Conservation (phyloP, 108 stramenopile species). For the Fistulifera solaris region DNA sequence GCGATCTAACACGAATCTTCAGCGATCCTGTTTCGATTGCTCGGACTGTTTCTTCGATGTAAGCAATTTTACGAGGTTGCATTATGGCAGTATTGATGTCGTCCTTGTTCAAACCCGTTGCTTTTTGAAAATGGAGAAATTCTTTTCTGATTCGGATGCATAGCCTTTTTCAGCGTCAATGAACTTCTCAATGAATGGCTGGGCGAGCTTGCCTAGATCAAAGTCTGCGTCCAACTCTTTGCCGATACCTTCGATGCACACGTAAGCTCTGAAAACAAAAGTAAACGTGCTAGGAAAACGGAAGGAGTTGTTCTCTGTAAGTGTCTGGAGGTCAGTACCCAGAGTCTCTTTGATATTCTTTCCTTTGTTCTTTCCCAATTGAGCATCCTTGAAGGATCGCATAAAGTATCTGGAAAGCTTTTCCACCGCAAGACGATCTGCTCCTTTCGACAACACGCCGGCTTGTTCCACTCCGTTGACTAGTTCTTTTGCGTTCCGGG, state of each 20-base stretch:
- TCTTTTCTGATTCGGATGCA: constrained; percentile 53
- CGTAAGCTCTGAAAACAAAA: constrained; percentile 94
- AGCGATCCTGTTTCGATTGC: constrained; percentile 80
- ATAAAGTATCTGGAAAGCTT: constrained; percentile 93
- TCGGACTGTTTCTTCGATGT: constrained; percentile 86
- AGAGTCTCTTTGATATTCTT: constrained; percentile 73
- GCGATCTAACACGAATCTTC: constrained; percentile 86
- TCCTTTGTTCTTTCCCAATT: constrained; percentile 69
- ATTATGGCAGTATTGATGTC: constrained; percentile 71
- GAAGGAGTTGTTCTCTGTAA: constrained; percentile 82
- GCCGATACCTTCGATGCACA: constrained; percentile 95
- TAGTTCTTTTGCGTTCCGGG: constrained; percentile 79
- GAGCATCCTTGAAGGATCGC: constrained; percentile 85
- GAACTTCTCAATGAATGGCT: constrained; percentile 91
- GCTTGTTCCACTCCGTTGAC: constrained; percentile 93
- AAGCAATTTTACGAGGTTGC: constrained; percentile 77
- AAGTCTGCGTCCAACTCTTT: constrained; percentile 84
- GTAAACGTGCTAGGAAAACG: constrained; percentile 95
- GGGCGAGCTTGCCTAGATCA: constrained; percentile 88
- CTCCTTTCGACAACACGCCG: constrained; percentile 84
- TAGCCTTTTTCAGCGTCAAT: constrained; percentile 66
- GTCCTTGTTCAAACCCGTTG: constrained; percentile 70
- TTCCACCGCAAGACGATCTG: constrained; percentile 91
- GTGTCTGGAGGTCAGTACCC: constrained; percentile 74
- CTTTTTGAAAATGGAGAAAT: constrained; percentile 64